Base-by-base conservation (phyloP, 768 basidiomycete genomes). In the Dioszegia aurantiaca region DNA sequence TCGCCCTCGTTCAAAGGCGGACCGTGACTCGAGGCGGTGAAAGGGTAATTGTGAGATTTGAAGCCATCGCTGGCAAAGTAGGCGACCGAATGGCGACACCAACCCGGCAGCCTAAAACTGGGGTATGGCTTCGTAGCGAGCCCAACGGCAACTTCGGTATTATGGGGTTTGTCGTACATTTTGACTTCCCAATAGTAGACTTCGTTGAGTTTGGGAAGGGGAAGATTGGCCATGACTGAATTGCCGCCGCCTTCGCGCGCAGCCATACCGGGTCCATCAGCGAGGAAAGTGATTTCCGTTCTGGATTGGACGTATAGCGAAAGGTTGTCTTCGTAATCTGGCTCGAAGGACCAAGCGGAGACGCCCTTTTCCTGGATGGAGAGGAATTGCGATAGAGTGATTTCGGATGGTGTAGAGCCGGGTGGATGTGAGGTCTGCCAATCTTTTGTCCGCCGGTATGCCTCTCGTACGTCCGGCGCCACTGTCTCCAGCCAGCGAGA, bases 171-270 rank as follows among this genome's bases (percentile, higher is more conserved):
- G 78, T 99, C 95, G 74, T 92, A 98, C 88, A 98, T 89, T 80
- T 99, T 99, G 61, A 91, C 88, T 75, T 99, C 95, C 89, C 90
- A 99, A 75, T 99, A 99, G 75, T 99, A 99, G 12, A 97, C 92
- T 76, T 98, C 95, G 78, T 99, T 99, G 48, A 98, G 81, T 73
- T 97, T 97, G 12, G 95, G 95, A 2, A 99, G 80, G 1, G 95
- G 95, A 10, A 99, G 81, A 75, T 98, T 99, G 48, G 91, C 94
- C 79, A 97, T 90, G 10, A 99, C 95, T 59, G 84, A 90, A 12
- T 94, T 93, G 1, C 90, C 87, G 19, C 91, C 90, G 28, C 89
- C 87, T 23, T 95, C 93, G 72, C 93, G 88, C n/a, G 89, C 87
- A 0, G 77, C 62, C 78, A 79, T 79, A 31, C 78, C 78, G 4